Evolutionary conservation across 306 rosid genomes (phyloP).

Genomic region (Vicia sativa): DNA sequence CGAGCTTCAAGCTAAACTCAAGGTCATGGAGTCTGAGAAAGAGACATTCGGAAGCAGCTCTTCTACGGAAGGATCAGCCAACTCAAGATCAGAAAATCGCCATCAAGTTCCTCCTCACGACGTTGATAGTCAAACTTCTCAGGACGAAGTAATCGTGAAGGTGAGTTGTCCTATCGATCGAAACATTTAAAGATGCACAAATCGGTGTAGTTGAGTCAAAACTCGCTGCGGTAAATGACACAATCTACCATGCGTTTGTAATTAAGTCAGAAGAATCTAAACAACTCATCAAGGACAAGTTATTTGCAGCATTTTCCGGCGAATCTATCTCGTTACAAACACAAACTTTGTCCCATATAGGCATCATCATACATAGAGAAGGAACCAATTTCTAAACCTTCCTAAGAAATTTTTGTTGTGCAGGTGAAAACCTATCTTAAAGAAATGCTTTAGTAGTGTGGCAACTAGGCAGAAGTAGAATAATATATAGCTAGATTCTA

Average conservation of each 20-base stretch:
- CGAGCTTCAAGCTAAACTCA: conserved; percentile 80
- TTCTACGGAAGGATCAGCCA: conserved; percentile 54
- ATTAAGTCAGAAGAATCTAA: conserved; percentile 82
- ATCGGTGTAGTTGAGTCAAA: conserved; percentile 69
- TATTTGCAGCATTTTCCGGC: conserved; percentile 70
- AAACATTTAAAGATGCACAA: conserved; percentile 62
- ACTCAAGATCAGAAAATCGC: conserved; percentile 44
- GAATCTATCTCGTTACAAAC: conserved; percentile 61
- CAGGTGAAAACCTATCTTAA: conserved; percentile 44
- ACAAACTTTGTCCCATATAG: conserved; percentile 57
- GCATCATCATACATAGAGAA: conserved; percentile 51
- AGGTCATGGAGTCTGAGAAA: conserved; percentile 66
- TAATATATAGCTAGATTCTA: conserved; percentile 65
- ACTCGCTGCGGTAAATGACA: conserved; percentile 56
- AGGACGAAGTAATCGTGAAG: conserved; percentile 66
- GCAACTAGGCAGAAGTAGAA: conserved; percentile 53
- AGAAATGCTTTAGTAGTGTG: conserved; percentile 48
- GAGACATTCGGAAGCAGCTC: conserved; percentile 52
- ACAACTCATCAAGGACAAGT: conserved; percentile 77
- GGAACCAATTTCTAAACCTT: conserved; percentile 51
- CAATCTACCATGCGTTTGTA: conserved; percentile 70
- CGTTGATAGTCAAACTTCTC: conserved; percentile 58
- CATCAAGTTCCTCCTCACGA: conserved; percentile 38
- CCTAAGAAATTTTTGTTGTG: conserved; percentile 65
- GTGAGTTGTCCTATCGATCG: conserved; percentile 72